Evolutionary conservation across 441 rosid genomes (phyloP).

Genomic region (Breynia disticha): DNA sequence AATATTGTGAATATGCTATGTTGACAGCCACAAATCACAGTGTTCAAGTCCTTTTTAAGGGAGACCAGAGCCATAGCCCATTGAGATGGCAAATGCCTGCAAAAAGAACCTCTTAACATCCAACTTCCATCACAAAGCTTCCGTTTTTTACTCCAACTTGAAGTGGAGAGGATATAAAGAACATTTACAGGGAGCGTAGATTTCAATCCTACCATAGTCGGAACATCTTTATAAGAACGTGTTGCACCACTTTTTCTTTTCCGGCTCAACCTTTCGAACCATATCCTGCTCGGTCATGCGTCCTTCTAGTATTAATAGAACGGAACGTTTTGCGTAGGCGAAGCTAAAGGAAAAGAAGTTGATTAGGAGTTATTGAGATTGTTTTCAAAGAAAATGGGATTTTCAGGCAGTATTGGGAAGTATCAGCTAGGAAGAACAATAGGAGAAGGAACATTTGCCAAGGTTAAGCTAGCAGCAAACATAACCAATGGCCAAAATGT

Average conservation of each 20-base stretch:
- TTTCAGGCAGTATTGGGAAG: conserved; percentile 48
- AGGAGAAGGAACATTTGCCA: conserved; percentile 88
- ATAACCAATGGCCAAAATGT: conserved; percentile 41
- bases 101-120: conserved; percentile 6
- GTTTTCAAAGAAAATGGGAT: conserved; percentile 28
- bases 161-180: conserved; percentile 17
- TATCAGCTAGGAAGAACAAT: conserved; percentile 60
- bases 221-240: conserved; percentile 15
- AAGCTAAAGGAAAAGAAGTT: background rate
- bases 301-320: too few relatives aligned
- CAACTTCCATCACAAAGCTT: background rate
- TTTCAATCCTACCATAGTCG: background rate
- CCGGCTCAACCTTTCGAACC: too few relatives aligned
- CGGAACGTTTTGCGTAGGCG: background rate
- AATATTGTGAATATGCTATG: background rate
- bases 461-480: conserved; percentile 77
- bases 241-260: too few relatives aligned
- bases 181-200: conserved; percentile 22
- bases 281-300: too few relatives aligned
- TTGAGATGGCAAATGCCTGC: conserved; percentile 13
- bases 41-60: background rate
- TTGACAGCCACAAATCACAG: background rate
- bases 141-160: conserved; percentile 8
- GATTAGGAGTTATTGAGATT: background rate
- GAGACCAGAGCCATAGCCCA: conserved; percentile 14